Base-by-base conservation (phyloP, 208 protist genomes). In the Herpetomonas samuelpessoai region DNA sequence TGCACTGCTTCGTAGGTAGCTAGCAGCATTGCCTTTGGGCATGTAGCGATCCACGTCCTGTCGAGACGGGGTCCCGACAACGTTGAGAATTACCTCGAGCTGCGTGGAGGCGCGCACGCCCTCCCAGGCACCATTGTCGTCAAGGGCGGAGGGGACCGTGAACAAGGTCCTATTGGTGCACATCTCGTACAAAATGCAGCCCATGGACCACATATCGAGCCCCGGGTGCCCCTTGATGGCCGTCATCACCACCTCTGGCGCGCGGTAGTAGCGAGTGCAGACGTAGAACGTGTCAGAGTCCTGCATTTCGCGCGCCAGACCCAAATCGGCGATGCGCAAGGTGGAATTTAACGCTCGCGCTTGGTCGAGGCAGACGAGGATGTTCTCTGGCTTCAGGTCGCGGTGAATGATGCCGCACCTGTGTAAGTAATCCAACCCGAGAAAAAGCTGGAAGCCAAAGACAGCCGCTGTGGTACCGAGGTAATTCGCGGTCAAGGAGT, bases 321-420 rank as follows among this genome's bases (percentile, higher is more conserved):
- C 93, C 39, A 97, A 72, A 64, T 97, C 93, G 16, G 87, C 86
- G 41, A 97, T 86, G 31, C 88, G 49, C 3, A 81, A 78, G 26
- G 69, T 78, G 50, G 83, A 93, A 61, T 80, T 74, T 54, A 85
- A 92, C 10, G 70, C 66, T 58, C 83, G 81, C 14, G 57, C 75
- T 27, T 53, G 49, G 54, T 93, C 61, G 22, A 95, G 58, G 12
- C 68, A 55, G 60, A 99, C 74, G 12, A 99, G 87, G 21, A 99
- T 79, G 72, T 99, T 99, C 64, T 91, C 86, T 19, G 98, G 98
- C 76, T 99, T 99, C 69, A 99, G 76, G 57, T 99, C 97, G 35
- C 97, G 76, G 68, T 98, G 98, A 22, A 99, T 79, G 46, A 97
- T 82, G 56, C 76, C 67, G 49, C 86, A 92, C 72, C 95, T 83